Evolutionary conservation across 768 basidiomycete genomes (phyloP), one percentile per base, ranked within the genome.

Genomic region (Kwoniella newhampshirensis): DNA sequence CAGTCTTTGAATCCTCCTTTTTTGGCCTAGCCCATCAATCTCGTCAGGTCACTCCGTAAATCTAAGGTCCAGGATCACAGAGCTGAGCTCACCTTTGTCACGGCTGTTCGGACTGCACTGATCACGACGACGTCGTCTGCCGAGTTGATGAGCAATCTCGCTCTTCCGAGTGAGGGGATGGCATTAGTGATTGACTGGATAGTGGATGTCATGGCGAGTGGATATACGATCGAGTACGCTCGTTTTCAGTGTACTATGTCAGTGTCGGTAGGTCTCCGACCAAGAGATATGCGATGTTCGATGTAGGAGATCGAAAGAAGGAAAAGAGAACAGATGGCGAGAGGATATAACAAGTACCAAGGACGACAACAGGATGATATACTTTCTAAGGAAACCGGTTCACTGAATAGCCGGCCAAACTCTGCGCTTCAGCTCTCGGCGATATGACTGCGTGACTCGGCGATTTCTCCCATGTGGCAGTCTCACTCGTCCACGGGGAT

Each of bases 1-100:
- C 83, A 80, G 69, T 96, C 90, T 74, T 91, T 94, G 71, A 93
- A 81, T 55, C 91, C 91, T 21, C 94, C 94, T 75, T 94, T 97
- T 81, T 84, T 89, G 20, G 74, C 74, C 77, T 76, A 37, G 12
- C 9, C 2, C 6, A 43, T 12, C 25, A 21, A 13, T 2, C 32
- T 28, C 15, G 35, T 50, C 45, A 58, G 41, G 46, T 42, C n/a
- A n/a, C 2, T n/a, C 3, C 23, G 18, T 7, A 17, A 36, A 47
- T 39, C 30, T 25, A 21, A 26, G 28, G 13, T 9, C 9, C 2
- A 30, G 35, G 32, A 39, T 26, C 40, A 28, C 12, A 2, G 48
- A 26, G 37, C 23, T 49, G 41, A 37, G 71, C 81, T 51, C 30
- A 89, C 91, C 82, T 92, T 94, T 27, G 93, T 96, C 58, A 94